A percentile compares a stretch with the other conserved stretches of the same genome.
These are phyloP conservation scores for Gracilaria domingensis DNA, from an alignment of 23 red algal species.

Conservation along the genomic window DNA sequence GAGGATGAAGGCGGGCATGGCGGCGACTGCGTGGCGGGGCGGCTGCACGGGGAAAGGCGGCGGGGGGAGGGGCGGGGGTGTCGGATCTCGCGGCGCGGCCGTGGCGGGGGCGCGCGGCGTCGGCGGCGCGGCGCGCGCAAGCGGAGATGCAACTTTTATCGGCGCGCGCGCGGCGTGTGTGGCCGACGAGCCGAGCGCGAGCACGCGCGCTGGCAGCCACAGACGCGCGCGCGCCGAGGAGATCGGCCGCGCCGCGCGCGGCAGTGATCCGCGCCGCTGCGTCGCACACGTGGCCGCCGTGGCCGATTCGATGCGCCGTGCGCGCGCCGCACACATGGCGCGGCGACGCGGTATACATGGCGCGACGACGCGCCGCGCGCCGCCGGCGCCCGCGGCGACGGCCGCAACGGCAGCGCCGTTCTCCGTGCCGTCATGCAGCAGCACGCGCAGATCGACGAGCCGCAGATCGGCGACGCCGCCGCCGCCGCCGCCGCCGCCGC, in stretches of 20 bases:
- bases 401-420: not conserved
- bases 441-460: not conserved
- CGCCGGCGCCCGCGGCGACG: not conserved
- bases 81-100: not conserved
- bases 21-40: no score
- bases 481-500: not conserved
- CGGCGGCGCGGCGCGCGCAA: not conserved
- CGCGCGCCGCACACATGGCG: no score
- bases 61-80: not conserved
- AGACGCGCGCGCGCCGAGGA: not conserved
- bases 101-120: not conserved
- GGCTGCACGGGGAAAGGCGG: no score
- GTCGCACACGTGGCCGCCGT: not conserved
- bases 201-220: slow-evolving; percentile 30
- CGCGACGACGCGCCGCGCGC: no score
- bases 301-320: not conserved
- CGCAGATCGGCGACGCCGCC: not conserved
- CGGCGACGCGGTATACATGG: no score
- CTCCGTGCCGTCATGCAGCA: not conserved
- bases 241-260: not conserved
- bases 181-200: not conserved
- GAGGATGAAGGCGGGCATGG: slow-evolving; percentile 4
- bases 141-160: slow-evolving; percentile 18
- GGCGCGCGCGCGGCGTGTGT: not conserved
- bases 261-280: not conserved